Percentiles rank a stretch among this genome's conserved stretches.
phyloP scores from a whole-genome alignment of 176 grass and related monocot genomes.

The Carex parvula region DNA sequence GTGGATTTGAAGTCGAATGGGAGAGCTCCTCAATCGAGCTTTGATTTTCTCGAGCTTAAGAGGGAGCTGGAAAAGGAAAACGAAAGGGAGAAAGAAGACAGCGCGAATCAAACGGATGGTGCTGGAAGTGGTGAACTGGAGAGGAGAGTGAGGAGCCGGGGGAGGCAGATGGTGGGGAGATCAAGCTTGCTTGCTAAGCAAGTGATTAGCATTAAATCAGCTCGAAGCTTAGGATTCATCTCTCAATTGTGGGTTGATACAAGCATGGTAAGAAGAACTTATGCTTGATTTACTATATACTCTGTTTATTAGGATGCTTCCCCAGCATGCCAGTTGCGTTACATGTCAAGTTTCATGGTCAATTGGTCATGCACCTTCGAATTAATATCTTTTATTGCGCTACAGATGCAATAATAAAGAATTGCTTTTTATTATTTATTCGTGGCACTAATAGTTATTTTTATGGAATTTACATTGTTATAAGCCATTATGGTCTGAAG shows the following conservation, averaged over 20 bases:
- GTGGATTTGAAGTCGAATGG: slow-evolving; percentile 18
- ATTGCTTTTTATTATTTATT: neutral
- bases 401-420: neutral
- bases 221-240: slow-evolving; percentile 81
- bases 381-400: neutral
- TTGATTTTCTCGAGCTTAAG: slow-evolving; percentile 82
- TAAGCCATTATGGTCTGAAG: neutral
- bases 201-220: slow-evolving; percentile 77
- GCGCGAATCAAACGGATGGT: neutral
- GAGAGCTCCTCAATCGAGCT: slow-evolving; percentile 46
- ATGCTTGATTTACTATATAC: neutral
- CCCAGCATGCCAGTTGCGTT: neutral
- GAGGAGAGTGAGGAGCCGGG: slow-evolving; percentile 26
- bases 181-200: slow-evolving; percentile 87
- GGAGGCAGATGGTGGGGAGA: slow-evolving; percentile 56
- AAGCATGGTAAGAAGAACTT: slow-evolving; percentile 2
- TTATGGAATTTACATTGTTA: neutral
- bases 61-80: slow-evolving; percentile 57
- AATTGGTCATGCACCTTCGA: neutral
- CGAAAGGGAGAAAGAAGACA: neutral
- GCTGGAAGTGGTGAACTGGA: slow-evolving; percentile 6
- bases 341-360: neutral
- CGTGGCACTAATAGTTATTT: neutral
- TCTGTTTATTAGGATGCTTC: neutral
- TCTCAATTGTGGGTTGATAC: slow-evolving; percentile 92